Evolutionary conservation across 352 stramenopile species (phyloP).

Genomic region (Blastocystis sp.): DNA sequence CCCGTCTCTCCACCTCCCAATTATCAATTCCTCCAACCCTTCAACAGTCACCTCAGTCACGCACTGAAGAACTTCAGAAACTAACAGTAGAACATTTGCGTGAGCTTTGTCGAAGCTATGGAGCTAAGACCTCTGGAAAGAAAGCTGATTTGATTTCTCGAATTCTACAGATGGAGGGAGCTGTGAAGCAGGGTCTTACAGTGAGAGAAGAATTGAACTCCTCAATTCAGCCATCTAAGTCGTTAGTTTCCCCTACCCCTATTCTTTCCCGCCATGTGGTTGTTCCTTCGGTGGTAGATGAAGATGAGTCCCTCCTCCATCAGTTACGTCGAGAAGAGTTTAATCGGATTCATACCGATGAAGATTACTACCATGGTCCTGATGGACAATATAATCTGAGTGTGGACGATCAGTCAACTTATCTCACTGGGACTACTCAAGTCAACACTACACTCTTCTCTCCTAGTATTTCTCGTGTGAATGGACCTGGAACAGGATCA

Average conservation of each 20-base stretch:
- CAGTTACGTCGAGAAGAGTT: conserved; percentile 50
- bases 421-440: not conserved
- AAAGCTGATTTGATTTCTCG: conserved; percentile 18
- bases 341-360: not conserved
- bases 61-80: not conserved
- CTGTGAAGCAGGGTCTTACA: not conserved
- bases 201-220: conserved; percentile 4
- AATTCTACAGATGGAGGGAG: not conserved
- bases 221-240: not conserved
- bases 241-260: not conserved
- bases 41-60: not conserved
- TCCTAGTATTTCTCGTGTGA: not conserved
- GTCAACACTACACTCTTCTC: not conserved
- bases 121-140: not conserved
- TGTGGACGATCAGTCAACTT: conserved; percentile 11
- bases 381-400: conserved; percentile 8
- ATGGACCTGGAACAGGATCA: not conserved
- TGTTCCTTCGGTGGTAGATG: not conserved
- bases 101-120: conserved; percentile 5
- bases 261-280: not conserved
- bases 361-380: conserved; percentile 9
- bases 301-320: conserved; percentile 40
- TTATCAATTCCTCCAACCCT: not conserved
- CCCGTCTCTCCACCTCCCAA: not conserved
- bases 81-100: not conserved